Evolutionary conservation across 805 yeast species (phyloP), one percentile per base, ranked within the genome.

Genomic region (Cyberlindnera lachancei): DNA sequence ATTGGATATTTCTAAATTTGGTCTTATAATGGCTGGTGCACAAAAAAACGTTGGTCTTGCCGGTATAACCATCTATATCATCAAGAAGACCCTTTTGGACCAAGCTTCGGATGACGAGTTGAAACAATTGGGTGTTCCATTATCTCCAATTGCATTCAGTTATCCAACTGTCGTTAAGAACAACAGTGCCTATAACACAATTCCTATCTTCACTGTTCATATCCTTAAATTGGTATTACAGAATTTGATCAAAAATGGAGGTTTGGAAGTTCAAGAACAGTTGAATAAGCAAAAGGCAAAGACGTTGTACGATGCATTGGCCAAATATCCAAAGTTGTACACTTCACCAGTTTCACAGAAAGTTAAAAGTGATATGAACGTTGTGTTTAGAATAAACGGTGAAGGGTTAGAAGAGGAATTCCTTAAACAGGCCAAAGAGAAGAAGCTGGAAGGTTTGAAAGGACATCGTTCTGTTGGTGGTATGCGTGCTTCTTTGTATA

Each of bases 401-500:
- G 75, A 70, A 4, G 84, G 70, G 3, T 56, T 74, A 32, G 96
- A 88, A 50, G 66, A 70, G 6, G 61, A 70, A 38, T 92, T 92
- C 60, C 50, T 90, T 39, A 63, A 73, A 39, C 76, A 67, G 29
- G 95, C 96, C 4, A 68, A 64, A 16, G 70, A 56, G 18, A 52
- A 44, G 35, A 68, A 73, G 2, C 66, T 92, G 41, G 63, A 76
- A 5, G 97, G 96, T 6, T 68, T 90, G 50, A 84, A 87, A 61
- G 97, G 98, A 25, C 97, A 90, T 60, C 75, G 97, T 56, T 85
- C 95, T 4, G 97, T 90, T 27, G 97, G 97, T 31, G 98, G 98
- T 19, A 81, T 92, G 60, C 79, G 98, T 59, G 88, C 94, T 12
- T 87, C 96, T 11, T 64, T 87, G 34, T 88, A 90, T 59, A 90